phyloP scores from a whole-genome alignment of 2,329 filamentous ascomycete species.

The Aotearoamyces nothofagi region DNA sequence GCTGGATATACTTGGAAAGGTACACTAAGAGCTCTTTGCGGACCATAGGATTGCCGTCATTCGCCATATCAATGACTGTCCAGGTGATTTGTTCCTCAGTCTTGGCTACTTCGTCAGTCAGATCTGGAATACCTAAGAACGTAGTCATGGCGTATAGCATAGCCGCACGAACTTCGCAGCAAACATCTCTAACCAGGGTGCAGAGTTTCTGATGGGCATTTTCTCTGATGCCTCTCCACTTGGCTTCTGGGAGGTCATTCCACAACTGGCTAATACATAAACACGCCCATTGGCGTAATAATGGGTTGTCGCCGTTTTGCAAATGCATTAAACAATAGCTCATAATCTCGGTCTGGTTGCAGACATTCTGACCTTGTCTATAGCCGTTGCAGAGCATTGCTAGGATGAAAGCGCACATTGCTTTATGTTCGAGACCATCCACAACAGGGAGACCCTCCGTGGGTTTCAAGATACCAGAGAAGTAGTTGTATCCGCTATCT shows the following conservation, averaged over 20 bases:
- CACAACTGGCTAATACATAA: conserved; percentile 91
- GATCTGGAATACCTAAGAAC: conserved; percentile 83
- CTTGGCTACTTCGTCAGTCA: conserved; percentile 79
- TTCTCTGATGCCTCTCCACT: conserved; percentile 88
- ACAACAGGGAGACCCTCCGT: conserved; percentile 69
- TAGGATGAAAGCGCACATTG: conserved; percentile 97
- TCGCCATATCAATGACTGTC: conserved; percentile 79
- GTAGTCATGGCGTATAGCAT: conserved; percentile 90
- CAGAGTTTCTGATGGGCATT: conserved; percentile 72
- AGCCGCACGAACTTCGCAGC: conserved; percentile 82
- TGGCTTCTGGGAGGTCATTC: conserved; percentile 80
- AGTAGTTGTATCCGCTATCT: conserved; percentile 95
- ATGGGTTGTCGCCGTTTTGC: conserved; percentile 69
- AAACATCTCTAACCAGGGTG: conserved; percentile 67
- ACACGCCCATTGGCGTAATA: conserved; percentile 90
- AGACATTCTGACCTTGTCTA: conserved; percentile 80
- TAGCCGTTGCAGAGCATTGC: conserved; percentile 96
- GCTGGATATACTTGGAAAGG: conserved; percentile 77
- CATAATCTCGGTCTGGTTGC: conserved; percentile 81
- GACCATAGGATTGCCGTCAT: conserved; percentile 88
- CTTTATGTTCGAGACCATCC: conserved; percentile 86
- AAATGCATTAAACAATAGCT: conserved; percentile 75
- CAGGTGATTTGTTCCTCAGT: conserved; percentile 86
- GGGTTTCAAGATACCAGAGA: conserved; percentile 81
- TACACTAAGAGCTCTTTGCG: conserved; percentile 88